These are phyloP conservation scores for Musa beccarii DNA, from an alignment of 176 grass and related monocot species.

Conservation along the genomic window DNA sequence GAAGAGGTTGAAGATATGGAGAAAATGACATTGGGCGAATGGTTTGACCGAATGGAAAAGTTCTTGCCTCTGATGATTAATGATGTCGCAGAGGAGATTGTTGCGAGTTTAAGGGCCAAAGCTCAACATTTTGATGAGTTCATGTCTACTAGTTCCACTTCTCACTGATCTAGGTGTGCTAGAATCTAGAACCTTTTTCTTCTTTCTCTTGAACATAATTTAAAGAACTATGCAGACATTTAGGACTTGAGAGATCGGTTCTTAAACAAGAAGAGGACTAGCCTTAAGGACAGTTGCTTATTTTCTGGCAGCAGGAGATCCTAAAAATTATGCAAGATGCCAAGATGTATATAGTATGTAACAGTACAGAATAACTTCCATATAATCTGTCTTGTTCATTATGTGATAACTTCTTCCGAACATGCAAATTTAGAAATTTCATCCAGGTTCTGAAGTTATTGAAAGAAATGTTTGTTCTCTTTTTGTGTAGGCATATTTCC, in stretches of 20 bases:
- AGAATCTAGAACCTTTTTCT: not conserved
- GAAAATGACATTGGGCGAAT: constrained; percentile 67
- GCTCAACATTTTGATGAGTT: constrained; percentile 32
- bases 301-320: not conserved
- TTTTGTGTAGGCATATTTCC: too few relatives aligned
- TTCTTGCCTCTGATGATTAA: constrained; percentile 37
- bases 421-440: not conserved
- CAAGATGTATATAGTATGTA: not conserved
- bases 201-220: not conserved
- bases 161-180: not conserved
- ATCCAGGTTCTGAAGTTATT: not conserved
- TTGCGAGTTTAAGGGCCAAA: constrained; percentile 34
- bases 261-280: not conserved
- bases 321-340: not conserved
- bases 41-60: constrained; percentile 56
- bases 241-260: not conserved
- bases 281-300: not conserved
- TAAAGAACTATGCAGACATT: not conserved
- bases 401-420: not conserved
- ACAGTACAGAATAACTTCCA: not conserved
- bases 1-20: constrained; percentile 27
- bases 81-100: constrained; percentile 42
- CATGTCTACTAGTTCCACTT: constrained; percentile 18
- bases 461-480: too few relatives aligned
- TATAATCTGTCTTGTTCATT: not conserved